Base-by-base conservation (phyloP, 2,329 filamentous ascomycete species). In the Lasiodiplodia gonubiensis region DNA sequence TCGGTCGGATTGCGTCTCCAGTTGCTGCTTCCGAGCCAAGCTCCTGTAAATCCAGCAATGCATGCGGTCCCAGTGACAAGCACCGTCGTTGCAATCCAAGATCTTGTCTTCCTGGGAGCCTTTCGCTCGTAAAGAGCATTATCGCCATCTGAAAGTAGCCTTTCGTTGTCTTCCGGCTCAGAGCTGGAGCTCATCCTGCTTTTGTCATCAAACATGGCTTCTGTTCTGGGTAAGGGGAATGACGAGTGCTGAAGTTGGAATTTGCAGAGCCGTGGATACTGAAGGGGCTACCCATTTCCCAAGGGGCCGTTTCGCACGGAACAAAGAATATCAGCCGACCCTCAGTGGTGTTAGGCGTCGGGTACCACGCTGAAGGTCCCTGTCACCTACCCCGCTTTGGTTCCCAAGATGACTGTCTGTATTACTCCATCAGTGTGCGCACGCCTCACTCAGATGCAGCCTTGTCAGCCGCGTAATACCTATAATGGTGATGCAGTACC, bases 31-130 rank as follows among this genome's bases (percentile, higher is more conserved):
- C 65, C 69, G 21, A 68, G 67, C 69, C 71, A 75, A 10, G 71
- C 74, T 61, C 75, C 75, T 33, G 72, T 61, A 2, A 68, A 42
- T 1, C 70, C 71, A 10, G 74, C 75, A 2, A 73, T 16, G 21
- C 73, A 53, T 30, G 72, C 69, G 7, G 72, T 73, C 25, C 68
- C 67, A 39, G 71, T 59, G 2, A 72, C 14, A 25, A 73, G 49
- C 23, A 70, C 60, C 27, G 65, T 55, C 61, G 69, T 70, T 4
- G 65, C 63, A 37, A 69, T 52, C 71, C 71, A 73, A 54, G 72
- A 73, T 18, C 67, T 48, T n/a, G 42, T 23, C 12, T 27, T 61
- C 3, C 33, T n/a, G 4, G 30, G 4, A 18, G 16, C 57, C n/a
- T 12, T 35, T 16, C 23, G 10, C 18, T 30, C 42, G 5, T 21